phyloP scores from a whole-genome alignment of 495 filamentous ascomycete species.

The Talaromyces borbonicus region DNA sequence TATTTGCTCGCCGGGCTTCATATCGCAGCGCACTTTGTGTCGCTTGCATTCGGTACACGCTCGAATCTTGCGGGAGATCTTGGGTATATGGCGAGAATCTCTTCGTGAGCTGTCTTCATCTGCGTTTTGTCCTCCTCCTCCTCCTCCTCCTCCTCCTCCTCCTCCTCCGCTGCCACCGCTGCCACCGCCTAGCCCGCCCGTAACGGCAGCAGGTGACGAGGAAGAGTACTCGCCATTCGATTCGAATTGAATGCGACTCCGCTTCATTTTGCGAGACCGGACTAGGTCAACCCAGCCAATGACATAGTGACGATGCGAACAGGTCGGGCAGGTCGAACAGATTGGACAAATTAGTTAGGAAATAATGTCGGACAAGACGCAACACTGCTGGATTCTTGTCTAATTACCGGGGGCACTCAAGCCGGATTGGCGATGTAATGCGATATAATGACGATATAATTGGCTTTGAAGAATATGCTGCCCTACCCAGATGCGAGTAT shows the following conservation, averaged over 20 bases:
- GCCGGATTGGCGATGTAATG: too few relatives aligned
- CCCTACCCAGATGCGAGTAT: too few relatives aligned
- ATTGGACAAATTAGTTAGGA: too few relatives aligned
- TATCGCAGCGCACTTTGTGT: slow-evolving; percentile 44
- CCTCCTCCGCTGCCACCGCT: slow-evolving; percentile 15
- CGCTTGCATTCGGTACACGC: slow-evolving; percentile 47
- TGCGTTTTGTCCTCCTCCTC: slow-evolving; percentile 5
- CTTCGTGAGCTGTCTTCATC: slow-evolving; percentile 25
- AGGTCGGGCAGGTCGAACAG: too few relatives aligned
- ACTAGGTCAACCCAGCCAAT: neutral
- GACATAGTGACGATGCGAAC: slow-evolving; percentile 10
- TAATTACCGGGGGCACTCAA: too few relatives aligned
- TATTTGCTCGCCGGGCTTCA: slow-evolving; percentile 33
- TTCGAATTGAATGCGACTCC: slow-evolving; percentile 37
- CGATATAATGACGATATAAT: too few relatives aligned
- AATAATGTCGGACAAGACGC: too few relatives aligned
- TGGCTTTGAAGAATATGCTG: too few relatives aligned
- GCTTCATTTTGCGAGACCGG: slow-evolving; percentile 28
- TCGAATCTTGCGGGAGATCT: slow-evolving; percentile 47
- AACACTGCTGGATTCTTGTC: too few relatives aligned
- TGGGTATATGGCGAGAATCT: slow-evolving; percentile 29
- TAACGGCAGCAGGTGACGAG: slow-evolving; percentile 18
- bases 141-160: slow-evolving; percentile 8
- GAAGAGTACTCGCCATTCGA: slow-evolving; percentile 33
- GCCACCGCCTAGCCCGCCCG: slow-evolving; percentile 16